These are phyloP conservation scores for Xerocomellus intermedius DNA, from an alignment of 768 basidiomycete genomes.

Conservation along the genomic window DNA sequence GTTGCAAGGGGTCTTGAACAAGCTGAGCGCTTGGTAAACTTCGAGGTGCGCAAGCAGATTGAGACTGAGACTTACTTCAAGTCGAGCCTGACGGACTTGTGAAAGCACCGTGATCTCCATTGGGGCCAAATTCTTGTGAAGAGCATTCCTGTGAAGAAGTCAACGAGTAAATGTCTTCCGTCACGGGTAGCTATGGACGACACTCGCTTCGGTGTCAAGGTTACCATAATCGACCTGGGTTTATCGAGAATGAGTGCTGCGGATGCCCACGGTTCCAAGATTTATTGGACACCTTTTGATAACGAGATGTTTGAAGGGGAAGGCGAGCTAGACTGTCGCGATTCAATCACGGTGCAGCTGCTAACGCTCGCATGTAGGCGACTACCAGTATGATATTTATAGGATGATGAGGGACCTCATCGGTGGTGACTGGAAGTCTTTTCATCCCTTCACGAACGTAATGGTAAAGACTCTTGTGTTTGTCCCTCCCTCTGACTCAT, in stretches of 20 bases:
- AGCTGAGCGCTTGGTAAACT: slow-evolving; percentile 77
- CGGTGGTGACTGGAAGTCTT: slow-evolving; percentile 67
- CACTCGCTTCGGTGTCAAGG: slow-evolving; percentile 59
- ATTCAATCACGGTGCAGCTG: background rate
- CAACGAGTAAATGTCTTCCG: slow-evolving; percentile 32
- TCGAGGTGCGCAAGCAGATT: slow-evolving; percentile 65
- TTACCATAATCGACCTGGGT: slow-evolving; percentile 93
- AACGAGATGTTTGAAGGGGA: slow-evolving; percentile 90
- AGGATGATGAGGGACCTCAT: slow-evolving; percentile 76
- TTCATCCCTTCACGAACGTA: slow-evolving; percentile 82
- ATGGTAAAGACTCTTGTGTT: slow-evolving; percentile 55
- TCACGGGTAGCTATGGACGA: slow-evolving; percentile 62
- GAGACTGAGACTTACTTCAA: background rate
- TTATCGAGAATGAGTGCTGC: slow-evolving; percentile 78
- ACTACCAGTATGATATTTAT: slow-evolving; percentile 95
- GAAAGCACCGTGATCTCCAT: slow-evolving; percentile 96
- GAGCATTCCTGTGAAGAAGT: slow-evolving; percentile 39
- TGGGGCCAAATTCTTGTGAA: slow-evolving; percentile 94
- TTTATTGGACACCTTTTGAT: slow-evolving; percentile 80
- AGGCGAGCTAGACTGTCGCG: slow-evolving; percentile 50
- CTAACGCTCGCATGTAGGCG: slow-evolving; percentile 47
- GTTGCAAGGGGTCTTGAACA: slow-evolving; percentile 71
- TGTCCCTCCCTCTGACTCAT: slow-evolving; percentile 7
- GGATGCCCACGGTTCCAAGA: slow-evolving; percentile 43
- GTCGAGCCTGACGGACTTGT: background rate